A percentile compares a stretch with the other conserved stretches of the same genome.
Conservation (phyloP, 495 filamentous ascomycete genomes). For the Thermothielavioides terrestris region DNA sequence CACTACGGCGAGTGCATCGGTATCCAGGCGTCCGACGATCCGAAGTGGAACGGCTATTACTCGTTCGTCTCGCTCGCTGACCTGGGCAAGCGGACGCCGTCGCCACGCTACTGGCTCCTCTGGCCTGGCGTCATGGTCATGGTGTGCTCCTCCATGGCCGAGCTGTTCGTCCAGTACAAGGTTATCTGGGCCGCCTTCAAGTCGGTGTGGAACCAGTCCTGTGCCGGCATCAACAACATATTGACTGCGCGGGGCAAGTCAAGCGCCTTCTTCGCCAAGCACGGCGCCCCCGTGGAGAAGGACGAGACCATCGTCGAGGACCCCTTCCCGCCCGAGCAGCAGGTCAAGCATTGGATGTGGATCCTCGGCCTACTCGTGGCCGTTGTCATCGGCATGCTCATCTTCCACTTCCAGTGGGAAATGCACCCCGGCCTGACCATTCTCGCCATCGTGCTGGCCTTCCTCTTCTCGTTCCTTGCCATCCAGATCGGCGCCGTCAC, state of each 20-base stretch:
- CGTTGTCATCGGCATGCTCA: constrained; percentile 47
- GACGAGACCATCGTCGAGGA: constrained; percentile 35
- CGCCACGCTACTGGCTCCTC: constrained; percentile 56
- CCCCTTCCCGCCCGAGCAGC: constrained; percentile 43
- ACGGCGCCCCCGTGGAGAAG: constrained; percentile 23
- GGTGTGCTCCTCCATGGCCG: constrained; percentile 52
- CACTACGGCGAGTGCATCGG: constrained; percentile 46
- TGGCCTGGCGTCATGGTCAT: constrained; percentile 62
- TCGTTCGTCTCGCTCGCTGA: constrained; percentile 42
- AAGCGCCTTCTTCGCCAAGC: constrained; percentile 39
- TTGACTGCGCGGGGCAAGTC: constrained; percentile 36
- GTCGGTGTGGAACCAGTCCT: constrained; percentile 41
- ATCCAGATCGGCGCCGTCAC: constrained; percentile 57
- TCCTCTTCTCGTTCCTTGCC: constrained; percentile 61
- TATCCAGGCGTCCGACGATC: constrained; percentile 33
- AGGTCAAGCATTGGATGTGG: constrained; percentile 59
- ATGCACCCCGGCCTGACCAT: constrained; percentile 54
- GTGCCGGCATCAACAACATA: constrained; percentile 32
- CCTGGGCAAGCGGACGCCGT: constrained; percentile 39
- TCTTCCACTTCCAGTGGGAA: constrained; percentile 52
- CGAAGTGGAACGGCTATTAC: constrained; percentile 44
- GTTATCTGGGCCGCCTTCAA: constrained; percentile 46
- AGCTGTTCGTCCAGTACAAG: constrained; percentile 54
- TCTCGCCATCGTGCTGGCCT: constrained; percentile 52
- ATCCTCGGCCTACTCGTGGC: constrained; percentile 40